Evolutionary conservation across 2,329 filamentous ascomycete genomes (phyloP), one percentile per base, ranked within the genome.

Genomic region (Fusarium sp.): DNA sequence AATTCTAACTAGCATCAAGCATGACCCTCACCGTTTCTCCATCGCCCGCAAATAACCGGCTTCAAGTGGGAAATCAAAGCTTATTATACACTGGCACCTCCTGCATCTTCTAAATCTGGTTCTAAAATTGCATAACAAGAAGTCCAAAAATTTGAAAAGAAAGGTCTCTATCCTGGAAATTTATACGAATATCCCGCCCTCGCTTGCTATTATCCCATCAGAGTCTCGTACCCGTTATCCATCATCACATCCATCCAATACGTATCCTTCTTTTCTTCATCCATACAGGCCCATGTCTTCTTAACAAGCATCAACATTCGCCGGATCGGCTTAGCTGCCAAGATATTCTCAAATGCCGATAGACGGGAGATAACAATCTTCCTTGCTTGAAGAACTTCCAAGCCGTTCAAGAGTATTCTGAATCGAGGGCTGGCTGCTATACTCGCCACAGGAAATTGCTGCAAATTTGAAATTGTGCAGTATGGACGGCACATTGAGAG

Each of bases 181-280:
- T 15, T 40, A 34, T 25, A 46, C 24, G 11, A n/a, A 8, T 41
- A 41, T 24, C 22, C 13, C 51, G 38, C 10, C 2, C 18, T 32
- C 13, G 13, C 34, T 4, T 18, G 15, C 7, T 13, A 29, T 27
- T 32, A 67, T 43, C 30, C 79, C 81, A 66, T 75, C 53, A 76
- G 51, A 10, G 75, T 76, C 57, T 76, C 75, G 22, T 69, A 83
- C 74, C 56, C 68, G 43, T 71, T 70, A 13, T 74, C 70, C 54
- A 74, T 71, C 72, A 74, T 74, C 2, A 85, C 78, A 67, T 84
- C 82, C 62, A 84, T 79, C 83, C 83, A 85, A 65, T 84, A 83
- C 8, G 77, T 76, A 13, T 83, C 58, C 16, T 67, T 41, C 78
- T 76, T 64, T 79, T 78, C 49, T 82, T 76, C 76, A 78, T 81